These are phyloP conservation scores for Colletotrichum abscissum DNA, from an alignment of 2,329 filamentous ascomycete species.

Conservation along the genomic window DNA sequence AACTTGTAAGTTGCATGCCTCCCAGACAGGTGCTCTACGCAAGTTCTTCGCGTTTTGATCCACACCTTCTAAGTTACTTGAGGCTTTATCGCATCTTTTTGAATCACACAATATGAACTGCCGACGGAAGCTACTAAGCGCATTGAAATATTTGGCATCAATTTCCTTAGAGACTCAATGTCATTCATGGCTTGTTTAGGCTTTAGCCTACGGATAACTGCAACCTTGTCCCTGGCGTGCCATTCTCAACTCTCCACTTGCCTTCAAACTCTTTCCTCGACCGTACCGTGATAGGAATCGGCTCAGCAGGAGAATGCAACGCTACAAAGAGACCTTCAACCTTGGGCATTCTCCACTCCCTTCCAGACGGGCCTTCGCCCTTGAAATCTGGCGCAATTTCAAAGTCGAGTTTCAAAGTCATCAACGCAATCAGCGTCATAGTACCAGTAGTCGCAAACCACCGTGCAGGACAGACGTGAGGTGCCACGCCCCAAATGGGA, in stretches of 20 bases:
- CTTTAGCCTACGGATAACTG: slow-evolving; percentile 5
- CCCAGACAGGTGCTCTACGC: too few species aligned
- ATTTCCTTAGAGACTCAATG: neutral
- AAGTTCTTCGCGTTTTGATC: too few species aligned
- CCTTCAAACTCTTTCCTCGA: slow-evolving; percentile 9
- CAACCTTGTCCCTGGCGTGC: neutral
- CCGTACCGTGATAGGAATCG: neutral
- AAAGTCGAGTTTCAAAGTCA: slow-evolving; percentile 12
- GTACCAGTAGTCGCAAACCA: slow-evolving; percentile 17
- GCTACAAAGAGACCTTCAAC: neutral
- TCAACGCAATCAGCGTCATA: slow-evolving; percentile 18
- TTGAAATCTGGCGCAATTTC: neutral
- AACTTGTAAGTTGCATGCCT: too few species aligned
- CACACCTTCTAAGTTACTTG: too few species aligned
- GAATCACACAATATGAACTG: neutral
- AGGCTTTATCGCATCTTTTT: too few species aligned
- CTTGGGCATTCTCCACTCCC: slow-evolving; percentile 1
- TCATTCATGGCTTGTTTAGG: neutral
- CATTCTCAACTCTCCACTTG: neutral
- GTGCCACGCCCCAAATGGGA: slow-evolving; percentile 5
- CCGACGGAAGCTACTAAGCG: neutral
- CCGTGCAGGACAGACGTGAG: slow-evolving; percentile 20
- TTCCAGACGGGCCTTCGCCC: neutral
- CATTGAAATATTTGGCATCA: neutral
- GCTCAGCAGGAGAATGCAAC: slow-evolving; percentile 4